Evolutionary conservation across 2,329 filamentous ascomycete genomes (phyloP).

Genomic region (Colletotrichum costaricense): DNA sequence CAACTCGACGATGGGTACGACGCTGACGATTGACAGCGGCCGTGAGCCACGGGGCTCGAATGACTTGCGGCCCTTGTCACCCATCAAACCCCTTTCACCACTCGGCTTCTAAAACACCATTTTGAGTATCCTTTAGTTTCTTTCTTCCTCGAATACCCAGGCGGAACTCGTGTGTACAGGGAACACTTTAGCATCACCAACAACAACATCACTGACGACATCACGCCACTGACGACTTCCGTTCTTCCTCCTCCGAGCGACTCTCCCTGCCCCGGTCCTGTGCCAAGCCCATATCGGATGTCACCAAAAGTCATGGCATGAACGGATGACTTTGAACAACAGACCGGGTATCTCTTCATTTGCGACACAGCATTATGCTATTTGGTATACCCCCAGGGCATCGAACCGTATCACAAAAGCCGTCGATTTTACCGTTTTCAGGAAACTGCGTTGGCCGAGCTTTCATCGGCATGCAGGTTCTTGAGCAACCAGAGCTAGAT

Average conservation of each 20-base stretch:
- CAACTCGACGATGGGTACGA: conserved; percentile 57
- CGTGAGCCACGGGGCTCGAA: conserved; percentile 49
- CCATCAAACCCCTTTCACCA: conserved; percentile 74
- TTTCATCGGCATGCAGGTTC: conserved; percentile 20
- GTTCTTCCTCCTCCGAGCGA: conserved; percentile 6
- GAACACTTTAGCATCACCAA: conserved; percentile 23
- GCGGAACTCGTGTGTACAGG: conserved; percentile 33
- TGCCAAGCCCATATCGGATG: neutral
- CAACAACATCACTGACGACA: conserved; percentile 44
- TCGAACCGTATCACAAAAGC: conserved; percentile 35
- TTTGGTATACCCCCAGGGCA: conserved; percentile 36
- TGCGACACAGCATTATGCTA: conserved; percentile 32
- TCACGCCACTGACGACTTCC: conserved; percentile 48
- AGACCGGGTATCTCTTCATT: conserved; percentile 22
- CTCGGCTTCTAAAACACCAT: conserved; percentile 61
- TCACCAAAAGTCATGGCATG: neutral
- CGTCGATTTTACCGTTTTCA: conserved; percentile 36
- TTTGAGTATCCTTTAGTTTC: conserved; percentile 33
- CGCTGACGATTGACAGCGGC: conserved; percentile 58
- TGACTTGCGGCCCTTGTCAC: conserved; percentile 69
- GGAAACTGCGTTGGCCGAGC: conserved; percentile 26
- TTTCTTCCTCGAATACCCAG: conserved; percentile 35
- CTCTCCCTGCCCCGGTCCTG: conserved; percentile 2
- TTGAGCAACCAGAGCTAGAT: neutral
- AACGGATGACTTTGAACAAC: neutral